Evolutionary conservation across 495 filamentous ascomycete genomes (phyloP), one percentile per base, ranked within the genome.

Genomic region (Apodospora peruviana): DNA sequence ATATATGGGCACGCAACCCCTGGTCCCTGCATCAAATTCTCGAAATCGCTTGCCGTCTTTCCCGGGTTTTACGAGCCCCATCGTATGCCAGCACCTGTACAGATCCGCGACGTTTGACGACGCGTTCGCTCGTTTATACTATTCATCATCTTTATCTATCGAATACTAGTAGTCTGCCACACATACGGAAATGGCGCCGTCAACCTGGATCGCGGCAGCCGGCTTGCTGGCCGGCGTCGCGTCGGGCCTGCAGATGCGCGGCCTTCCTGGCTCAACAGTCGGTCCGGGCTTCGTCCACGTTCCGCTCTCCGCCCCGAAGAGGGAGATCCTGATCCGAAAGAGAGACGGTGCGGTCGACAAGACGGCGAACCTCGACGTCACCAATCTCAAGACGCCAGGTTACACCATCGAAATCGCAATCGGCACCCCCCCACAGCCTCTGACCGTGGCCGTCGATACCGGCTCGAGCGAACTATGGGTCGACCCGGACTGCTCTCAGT

Each of bases 381-480:
- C 20, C 4, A 40, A 34, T 35, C 37, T 42, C 34, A 14, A 38
- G 17, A 47, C n/a, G 4, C 18, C 34, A 8, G 45, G 45, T 3
- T 45, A 45, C 43, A 45, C 29, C 16, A 36, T 45, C 25, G 12
- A 45, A 57, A 43, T 59, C 2, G 32, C 35, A 4, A 43, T 65
- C 42, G 61, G 61, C 20, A 58, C 52, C 1, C 59, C 61, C 2
- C 37, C 38, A 8, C 58, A 65, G 36, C 27, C 42, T 9, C 36
- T 59, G 2, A 12, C 24, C 10, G 50, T 65, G 16, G 46, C 45
- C 20, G 21, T 65, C 40, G 61, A 65, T 22, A 61, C 61, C 2
- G 61, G 58, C 5, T 59, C 55, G 5, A 46, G 24, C 34, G 58
- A 58, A 32, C 46, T 60, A 10, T 65, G 61, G 61, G 56, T 65